phyloP scores from a whole-genome alignment of 768 basidiomycete species.

The Aureoboletus auriporus region DNA sequence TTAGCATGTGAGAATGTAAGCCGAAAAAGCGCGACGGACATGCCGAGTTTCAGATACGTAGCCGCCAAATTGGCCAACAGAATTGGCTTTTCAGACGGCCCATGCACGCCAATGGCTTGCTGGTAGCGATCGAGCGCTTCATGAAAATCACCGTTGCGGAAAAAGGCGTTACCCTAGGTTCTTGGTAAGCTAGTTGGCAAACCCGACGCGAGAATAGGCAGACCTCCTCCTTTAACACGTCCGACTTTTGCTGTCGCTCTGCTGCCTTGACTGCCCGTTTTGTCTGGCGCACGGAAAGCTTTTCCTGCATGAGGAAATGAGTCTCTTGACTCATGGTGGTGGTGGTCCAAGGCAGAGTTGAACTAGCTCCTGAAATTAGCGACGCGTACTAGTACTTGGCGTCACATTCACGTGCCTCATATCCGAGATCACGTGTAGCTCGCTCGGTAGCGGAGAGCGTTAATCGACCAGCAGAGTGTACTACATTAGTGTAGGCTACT shows the following conservation, averaged over 20 bases:
- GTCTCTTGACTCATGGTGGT: slow-evolving; percentile 1
- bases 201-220: not conserved
- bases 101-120: slow-evolving; percentile 35
- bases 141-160: slow-evolving; percentile 33
- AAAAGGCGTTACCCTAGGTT: slow-evolving; percentile 41
- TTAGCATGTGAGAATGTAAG: not conserved
- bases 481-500: too few species aligned
- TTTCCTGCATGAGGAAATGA: not conserved
- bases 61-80: slow-evolving; percentile 42
- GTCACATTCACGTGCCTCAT: too few species aligned
- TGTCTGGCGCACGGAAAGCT: slow-evolving; percentile 6
- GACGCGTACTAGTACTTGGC: too few species aligned
- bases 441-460: too few species aligned
- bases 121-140: slow-evolving; percentile 40
- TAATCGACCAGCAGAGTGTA: too few species aligned
- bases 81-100: slow-evolving; percentile 28
- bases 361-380: too few species aligned
- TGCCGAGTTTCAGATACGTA: slow-evolving; percentile 39
- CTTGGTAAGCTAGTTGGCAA: too few species aligned
- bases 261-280: slow-evolving; percentile 16
- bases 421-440: too few species aligned
- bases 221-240: slow-evolving; percentile 30
- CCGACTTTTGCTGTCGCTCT: slow-evolving; percentile 20
- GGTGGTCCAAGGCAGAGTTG: not conserved
- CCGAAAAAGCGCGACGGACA: slow-evolving; percentile 18